Evolutionary conservation across 2,329 filamentous ascomycete genomes (phyloP), one percentile per base, ranked within the genome.

Genomic region (Sclerotinia sclerotiorum): DNA sequence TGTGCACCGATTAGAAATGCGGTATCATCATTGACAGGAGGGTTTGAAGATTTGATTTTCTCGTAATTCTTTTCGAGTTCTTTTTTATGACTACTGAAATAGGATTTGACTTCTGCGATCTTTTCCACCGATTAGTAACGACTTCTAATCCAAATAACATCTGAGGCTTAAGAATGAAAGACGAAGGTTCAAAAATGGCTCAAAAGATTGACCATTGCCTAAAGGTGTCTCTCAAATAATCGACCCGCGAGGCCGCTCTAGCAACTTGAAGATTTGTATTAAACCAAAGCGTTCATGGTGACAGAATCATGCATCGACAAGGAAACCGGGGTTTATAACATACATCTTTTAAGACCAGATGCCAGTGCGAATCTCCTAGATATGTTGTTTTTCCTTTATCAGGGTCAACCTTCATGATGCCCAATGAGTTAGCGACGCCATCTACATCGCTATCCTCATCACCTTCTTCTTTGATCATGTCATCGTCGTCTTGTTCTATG

Each of bases 101-200:
- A 97, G 73, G 90, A 94, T 77, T 94, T 97, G 35, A 99, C 94
- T 81, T 99, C 95, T 13, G 92, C 84, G 72, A 99, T 95, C 85
- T 90, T 51, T 58, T 51, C 52, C 44, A 68, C 6, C 15, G 27
- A 52, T 65, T 52, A 68, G 60, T 52, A 58, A 58, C 6, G 1
- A n/a, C n/a, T 48, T 49, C 10, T 48, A 3, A 54, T 57, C 4
- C 48, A 39, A 17, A 32, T 46, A 3, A 55, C 19, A 63, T 10
- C 35, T 65, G 11, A 44, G 56, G 3, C 27, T 29, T 39, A 5
- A 24, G 6, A 51, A 49, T n/a, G 27, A 21, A 58, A 39, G 13
- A 62, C 11, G 5, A 21, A 17, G n/a, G 27, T 17, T 11, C 29
- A 19, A 21, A 46, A 27, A 27, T 6, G 24, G n/a, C 46, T 27